Base-by-base conservation (phyloP, 805 yeast species). In the Saccharomycopsis fermentans region DNA sequence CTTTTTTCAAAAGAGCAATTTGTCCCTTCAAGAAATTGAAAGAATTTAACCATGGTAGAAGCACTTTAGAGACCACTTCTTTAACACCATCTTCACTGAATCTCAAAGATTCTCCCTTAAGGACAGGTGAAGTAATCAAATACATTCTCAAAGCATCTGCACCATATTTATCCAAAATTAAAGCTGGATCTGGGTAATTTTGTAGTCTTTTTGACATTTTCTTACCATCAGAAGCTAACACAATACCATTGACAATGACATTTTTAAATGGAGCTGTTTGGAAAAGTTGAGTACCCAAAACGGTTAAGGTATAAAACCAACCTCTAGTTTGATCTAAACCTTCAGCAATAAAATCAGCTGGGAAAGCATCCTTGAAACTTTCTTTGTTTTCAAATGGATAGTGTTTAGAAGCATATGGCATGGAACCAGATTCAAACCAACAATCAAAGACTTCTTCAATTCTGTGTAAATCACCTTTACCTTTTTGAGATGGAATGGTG, bases 311-410 rank as follows among this genome's bases (percentile, higher is more conserved):
- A 74, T 94, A 94, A 77, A 94, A 94, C 99, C 99, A 94, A 71
- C 99, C 99, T 82, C 99, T 89, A 60, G 99, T 94, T 78, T 94
- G 99, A 76, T 94, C 99, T 67, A 94, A 81, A 76, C 99, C 99
- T 79, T 94, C 99, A 61, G 97, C 86, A 68, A 94, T 94, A 74
- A 94, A 94, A 73, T 94, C 92, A 52, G 96, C 99, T 53, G 99
- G 99, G 84, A 89, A 95, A 54, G 87, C 81, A 59, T 80, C 71
- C 39, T 75, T 69, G 75, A 92, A 92, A 54, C 71, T 72, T 16
- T 88, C 90, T 70, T 82, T 74, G 69, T 82, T 81, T 75, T 92
- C 97, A 71, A 94, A 94, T 65, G 99, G 99, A 71, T 91, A 94
- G 73, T 94, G 99, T 71, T 87, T 85, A 43, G 96, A 87, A 57